phyloP scores from a whole-genome alignment of 2,329 filamentous ascomycete species.

The Apiospora rasikravindrae region DNA sequence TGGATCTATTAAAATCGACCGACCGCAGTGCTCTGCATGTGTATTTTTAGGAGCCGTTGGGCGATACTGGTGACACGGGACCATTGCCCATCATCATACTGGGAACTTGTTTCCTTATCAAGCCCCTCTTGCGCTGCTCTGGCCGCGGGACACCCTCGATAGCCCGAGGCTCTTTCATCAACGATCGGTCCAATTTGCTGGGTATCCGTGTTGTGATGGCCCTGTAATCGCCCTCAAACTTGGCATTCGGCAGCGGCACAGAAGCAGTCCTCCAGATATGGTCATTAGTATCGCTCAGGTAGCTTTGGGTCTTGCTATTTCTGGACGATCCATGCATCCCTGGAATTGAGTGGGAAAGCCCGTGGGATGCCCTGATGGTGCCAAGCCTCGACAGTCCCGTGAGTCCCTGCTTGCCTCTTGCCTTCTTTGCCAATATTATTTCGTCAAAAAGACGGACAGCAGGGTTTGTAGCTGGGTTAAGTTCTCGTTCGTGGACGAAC shows the following conservation, averaged over 20 bases:
- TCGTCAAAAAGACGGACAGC: slow-evolving; percentile 81
- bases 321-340: slow-evolving; percentile 43
- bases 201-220: slow-evolving; percentile 70
- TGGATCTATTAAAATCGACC: not conserved
- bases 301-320: slow-evolving; percentile 55
- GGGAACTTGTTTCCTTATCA: slow-evolving; percentile 62
- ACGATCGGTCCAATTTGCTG: slow-evolving; percentile 78
- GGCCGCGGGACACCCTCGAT: slow-evolving; percentile 84
- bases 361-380: slow-evolving; percentile 62
- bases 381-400: slow-evolving; percentile 67
- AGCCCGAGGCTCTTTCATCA: slow-evolving; percentile 91
- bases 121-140: slow-evolving; percentile 54
- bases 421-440: slow-evolving; percentile 79
- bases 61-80: slow-evolving; percentile 34
- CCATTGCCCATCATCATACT: slow-evolving; percentile 38
- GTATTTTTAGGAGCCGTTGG: slow-evolving; percentile 22
- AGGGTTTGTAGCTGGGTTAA: slow-evolving; percentile 64
- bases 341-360: slow-evolving; percentile 49
- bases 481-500: slow-evolving; percentile 83
- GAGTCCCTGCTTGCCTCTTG: slow-evolving; percentile 68
- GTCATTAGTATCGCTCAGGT: slow-evolving; percentile 74
- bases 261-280: slow-evolving; percentile 79
- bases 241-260: slow-evolving; percentile 64
- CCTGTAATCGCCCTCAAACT: slow-evolving; percentile 68
- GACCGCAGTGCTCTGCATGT: not conserved